Percentiles rank a stretch among this genome's conserved stretches.
Evolutionary conservation across 148 eudicot species (phyloP).

Genomic region (Vaccinium darrowii): DNA sequence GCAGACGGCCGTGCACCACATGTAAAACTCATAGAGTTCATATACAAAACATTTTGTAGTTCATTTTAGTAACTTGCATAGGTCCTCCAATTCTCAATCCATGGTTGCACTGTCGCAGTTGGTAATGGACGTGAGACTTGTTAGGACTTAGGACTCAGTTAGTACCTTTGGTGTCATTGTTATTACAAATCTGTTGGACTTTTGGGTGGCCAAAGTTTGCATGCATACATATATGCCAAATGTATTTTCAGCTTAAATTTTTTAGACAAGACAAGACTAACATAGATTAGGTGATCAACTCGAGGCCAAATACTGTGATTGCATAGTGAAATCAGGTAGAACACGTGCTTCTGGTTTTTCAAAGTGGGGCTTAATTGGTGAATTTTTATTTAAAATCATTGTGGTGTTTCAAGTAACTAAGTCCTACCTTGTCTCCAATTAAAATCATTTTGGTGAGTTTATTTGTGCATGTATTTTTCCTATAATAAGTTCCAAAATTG

Average conservation of each 20-base stretch:
- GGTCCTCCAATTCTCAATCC: background rate
- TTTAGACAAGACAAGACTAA: background rate
- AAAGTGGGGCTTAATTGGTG: background rate
- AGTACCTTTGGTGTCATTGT: background rate
- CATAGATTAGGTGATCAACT: background rate
- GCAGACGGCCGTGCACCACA: background rate
- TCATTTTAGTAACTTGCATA: conserved; percentile 1
- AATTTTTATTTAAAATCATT: background rate
- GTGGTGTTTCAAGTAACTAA: background rate
- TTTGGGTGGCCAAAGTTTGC: background rate
- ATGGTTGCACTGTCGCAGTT: background rate
- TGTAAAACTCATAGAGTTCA: background rate
- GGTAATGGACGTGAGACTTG: background rate
- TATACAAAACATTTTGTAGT: background rate
- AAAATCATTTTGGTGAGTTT: background rate
- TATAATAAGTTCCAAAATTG: background rate
- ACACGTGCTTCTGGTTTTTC: background rate
- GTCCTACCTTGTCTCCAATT: background rate
- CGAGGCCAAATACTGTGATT: background rate
- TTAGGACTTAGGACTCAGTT: background rate
- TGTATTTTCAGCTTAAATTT: background rate
- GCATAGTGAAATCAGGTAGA: conserved; percentile 1
- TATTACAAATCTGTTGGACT: background rate
- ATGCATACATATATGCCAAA: background rate
- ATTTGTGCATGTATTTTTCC: background rate